Base-by-base conservation (phyloP, 306 rosid genomes). In the Begonia fuchsioides region DNA sequence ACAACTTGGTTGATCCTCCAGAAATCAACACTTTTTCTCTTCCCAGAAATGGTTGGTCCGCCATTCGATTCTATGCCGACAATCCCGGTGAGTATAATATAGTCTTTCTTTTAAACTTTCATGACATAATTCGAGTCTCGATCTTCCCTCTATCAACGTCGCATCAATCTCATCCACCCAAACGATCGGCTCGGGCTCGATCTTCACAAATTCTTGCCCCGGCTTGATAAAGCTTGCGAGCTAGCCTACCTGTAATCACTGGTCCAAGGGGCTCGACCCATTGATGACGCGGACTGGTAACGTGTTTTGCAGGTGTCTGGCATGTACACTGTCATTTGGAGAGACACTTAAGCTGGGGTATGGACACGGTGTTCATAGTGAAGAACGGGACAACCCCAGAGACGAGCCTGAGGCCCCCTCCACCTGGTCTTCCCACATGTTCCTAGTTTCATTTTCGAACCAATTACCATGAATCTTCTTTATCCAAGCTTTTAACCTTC, bases 271-370 rank as follows among this genome's bases (percentile, higher is more conserved):
- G n/a, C n/a, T n/a, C n/a, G 12, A 13, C n/a, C 13, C 2, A 10
- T 41, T 41, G 45, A 41, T 10, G 13, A 58, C 15, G 17, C 12
- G 12, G 11, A 1, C 12, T 15, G 1, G 5, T 1, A 2, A 26
- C 8, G 26, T 40, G 17, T 38, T 18, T 39, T 26, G 18, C 49
- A 58, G 63, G 63, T 9, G 63, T 58, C 3, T 70, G 75, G 71
- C 64, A 39, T 19, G 55, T 70, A 71, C 76, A 70, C 47, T 70
- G 76, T 43, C 76, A 70, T 57, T 53, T 53, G 2, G 77, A 71
- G 2, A 55, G 65, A 13, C 76, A 71, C 12, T 39, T 59, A 15
- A 61, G 58, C 12, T 71, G 72, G 72, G 77, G 77, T 13, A 66
- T 71, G 77, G 66, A 50, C 2, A 57, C 66, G 1, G 72, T 51